A percentile compares a stretch with the other conserved stretches of the same genome.
These are phyloP conservation scores for Caryopteris hybrid DNA, from an alignment of 305 asterid genomes.

Conservation along the genomic window DNA sequence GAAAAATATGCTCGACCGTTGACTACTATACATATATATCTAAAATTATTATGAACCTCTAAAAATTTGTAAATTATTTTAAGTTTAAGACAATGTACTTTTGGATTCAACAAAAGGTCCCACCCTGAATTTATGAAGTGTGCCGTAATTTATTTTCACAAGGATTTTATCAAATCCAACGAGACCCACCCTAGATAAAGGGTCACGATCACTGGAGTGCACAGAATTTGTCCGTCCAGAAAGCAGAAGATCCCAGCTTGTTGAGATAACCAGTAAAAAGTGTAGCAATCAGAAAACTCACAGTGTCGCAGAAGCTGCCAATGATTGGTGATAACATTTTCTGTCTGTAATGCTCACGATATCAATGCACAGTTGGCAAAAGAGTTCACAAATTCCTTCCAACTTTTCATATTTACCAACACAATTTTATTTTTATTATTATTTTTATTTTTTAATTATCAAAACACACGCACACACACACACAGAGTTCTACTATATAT, in stretches of 20 bases:
- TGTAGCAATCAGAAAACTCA: conserved; percentile 12
- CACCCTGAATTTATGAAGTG: too few relatives aligned
- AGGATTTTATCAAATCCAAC: neutral
- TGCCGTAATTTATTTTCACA: too few relatives aligned
- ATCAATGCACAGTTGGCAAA: conserved; percentile 21
- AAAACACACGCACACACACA: too few relatives aligned
- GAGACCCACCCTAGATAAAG: neutral
- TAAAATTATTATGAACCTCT: too few relatives aligned
- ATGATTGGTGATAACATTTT: conserved; percentile 24
- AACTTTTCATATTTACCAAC: neutral
- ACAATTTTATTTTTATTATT: neutral
- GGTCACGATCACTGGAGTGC: neutral
- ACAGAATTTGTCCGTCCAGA: neutral
- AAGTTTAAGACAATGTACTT: too few relatives aligned
- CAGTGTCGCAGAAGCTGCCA: conserved; percentile 31
- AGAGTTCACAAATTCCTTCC: conserved; percentile 16
- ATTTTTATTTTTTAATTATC: neutral
- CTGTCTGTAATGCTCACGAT: conserved; percentile 18
- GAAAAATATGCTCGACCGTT: too few relatives aligned
- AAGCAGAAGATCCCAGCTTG: conserved; percentile 14
- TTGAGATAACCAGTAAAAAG: neutral
- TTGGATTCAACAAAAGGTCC: too few relatives aligned
- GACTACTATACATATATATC: too few relatives aligned
- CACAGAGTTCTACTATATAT: conserved; percentile 9
- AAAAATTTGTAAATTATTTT: too few relatives aligned